A percentile compares a stretch with the other conserved stretches of the same genome.
These are phyloP conservation scores for Apiospora pterosperma DNA, from an alignment of 2,329 filamentous ascomycete genomes.

Conservation along the genomic window DNA sequence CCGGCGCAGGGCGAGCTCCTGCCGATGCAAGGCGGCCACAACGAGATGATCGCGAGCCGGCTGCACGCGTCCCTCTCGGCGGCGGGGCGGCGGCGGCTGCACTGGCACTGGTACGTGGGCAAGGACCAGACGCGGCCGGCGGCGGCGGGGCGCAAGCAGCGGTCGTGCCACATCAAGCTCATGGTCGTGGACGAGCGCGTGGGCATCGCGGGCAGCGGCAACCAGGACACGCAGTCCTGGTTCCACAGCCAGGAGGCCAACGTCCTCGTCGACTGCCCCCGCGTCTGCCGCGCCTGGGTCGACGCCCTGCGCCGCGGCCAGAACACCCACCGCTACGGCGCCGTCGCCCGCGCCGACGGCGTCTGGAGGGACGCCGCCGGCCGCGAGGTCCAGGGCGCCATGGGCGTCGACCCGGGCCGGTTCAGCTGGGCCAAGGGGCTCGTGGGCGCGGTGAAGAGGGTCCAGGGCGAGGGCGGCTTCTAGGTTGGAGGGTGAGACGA, in stretches of 20 bases:
- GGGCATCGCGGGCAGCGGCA: conserved; percentile 71
- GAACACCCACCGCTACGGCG: conserved; percentile 60
- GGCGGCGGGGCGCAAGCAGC: conserved; percentile 60
- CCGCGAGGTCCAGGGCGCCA: conserved; percentile 31
- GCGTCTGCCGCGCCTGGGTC: conserved; percentile 61
- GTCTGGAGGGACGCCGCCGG: conserved; percentile 57
- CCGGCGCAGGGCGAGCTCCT: conserved; percentile 62
- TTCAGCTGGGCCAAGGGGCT: conserved; percentile 23
- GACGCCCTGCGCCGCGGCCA: conserved; percentile 61
- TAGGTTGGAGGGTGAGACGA: not conserved
- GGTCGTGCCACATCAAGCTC: conserved; percentile 74
- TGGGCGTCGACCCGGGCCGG: conserved; percentile 52
- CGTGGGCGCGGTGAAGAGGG: conserved; percentile 23
- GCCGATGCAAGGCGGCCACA: conserved; percentile 71
- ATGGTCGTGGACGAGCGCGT: conserved; percentile 69
- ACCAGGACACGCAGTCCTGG: conserved; percentile 79
- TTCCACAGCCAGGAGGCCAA: conserved; percentile 78
- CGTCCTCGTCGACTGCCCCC: conserved; percentile 64
- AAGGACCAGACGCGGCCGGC: conserved; percentile 70
- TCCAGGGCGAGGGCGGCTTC: conserved; percentile 25
- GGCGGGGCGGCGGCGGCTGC: conserved; percentile 45
- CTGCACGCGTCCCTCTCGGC: conserved; percentile 54
- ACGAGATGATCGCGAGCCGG: conserved; percentile 64
- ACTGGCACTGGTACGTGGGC: conserved; percentile 68
- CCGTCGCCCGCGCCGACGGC: conserved; percentile 50